A percentile compares a stretch with the other conserved stretches of the same genome.
Conservation (phyloP, 1,284 basidiomycete species). For the Heterobasidion parviporum region DNA sequence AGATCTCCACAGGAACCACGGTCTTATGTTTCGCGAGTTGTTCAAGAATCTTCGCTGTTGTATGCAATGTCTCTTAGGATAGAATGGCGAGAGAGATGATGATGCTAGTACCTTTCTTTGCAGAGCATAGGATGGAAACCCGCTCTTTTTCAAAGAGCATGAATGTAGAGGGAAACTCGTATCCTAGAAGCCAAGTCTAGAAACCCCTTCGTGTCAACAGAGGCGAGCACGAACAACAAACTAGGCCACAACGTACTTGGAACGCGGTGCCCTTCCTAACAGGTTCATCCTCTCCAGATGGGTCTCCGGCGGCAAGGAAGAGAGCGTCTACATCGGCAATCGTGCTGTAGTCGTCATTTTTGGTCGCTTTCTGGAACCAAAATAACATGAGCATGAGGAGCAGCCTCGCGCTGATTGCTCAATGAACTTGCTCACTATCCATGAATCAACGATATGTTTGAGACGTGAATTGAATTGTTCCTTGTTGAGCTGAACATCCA, state of each 20-base stretch:
- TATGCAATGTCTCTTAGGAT: constrained; percentile 6
- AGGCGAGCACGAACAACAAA: neutral
- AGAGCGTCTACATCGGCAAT: constrained; percentile 64
- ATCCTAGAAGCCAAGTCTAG: constrained; percentile 92
- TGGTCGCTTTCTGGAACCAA: constrained; percentile 39
- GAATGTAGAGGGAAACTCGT: constrained; percentile 94
- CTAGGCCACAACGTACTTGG: constrained; percentile 50
- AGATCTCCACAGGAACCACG: constrained; percentile 54
- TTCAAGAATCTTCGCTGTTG: constrained; percentile 63
- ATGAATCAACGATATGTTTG: constrained; percentile 59
- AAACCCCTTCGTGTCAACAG: neutral
- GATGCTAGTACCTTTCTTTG: constrained; percentile 68
- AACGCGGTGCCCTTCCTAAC: constrained; percentile 85
- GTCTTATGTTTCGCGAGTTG: constrained; percentile 54
- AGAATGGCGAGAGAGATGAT: neutral
- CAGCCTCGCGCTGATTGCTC: neutral
- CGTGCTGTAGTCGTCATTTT: constrained; percentile 64
- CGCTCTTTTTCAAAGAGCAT: constrained; percentile 75
- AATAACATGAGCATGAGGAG: neutral
- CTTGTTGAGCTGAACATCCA: constrained; percentile 41
- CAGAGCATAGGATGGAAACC: constrained; percentile 78
- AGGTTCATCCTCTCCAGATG: constrained; percentile 75
- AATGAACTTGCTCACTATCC: constrained; percentile 53
- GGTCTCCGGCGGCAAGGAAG: constrained; percentile 77
- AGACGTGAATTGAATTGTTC: constrained; percentile 58